These are phyloP conservation scores for Dovyalis caffra DNA, from an alignment of 345 rosid genomes.

Conservation along the genomic window DNA sequence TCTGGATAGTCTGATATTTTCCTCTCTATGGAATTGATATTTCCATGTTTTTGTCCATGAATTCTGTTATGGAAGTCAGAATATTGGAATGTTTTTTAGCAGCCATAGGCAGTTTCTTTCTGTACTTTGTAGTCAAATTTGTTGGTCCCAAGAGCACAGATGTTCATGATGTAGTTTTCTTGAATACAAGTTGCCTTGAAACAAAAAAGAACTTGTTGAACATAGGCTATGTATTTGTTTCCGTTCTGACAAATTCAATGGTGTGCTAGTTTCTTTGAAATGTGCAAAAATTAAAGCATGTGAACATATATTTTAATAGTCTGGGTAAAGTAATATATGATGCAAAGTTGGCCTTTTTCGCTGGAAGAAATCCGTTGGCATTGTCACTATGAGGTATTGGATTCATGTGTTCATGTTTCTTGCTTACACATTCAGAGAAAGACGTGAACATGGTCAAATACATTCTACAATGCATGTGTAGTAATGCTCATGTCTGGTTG, in stretches of 20 bases:
- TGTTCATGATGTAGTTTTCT: not conserved
- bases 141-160: not conserved
- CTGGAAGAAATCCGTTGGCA: not conserved
- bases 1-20: not conserved
- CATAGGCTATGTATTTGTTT: not conserved
- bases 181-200: not conserved
- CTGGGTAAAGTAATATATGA: not conserved
- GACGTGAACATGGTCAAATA: not conserved
- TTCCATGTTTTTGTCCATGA: not conserved
- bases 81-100: not conserved
- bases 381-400: not conserved
- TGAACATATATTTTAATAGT: not conserved
- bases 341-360: not conserved
- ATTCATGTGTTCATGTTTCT: not conserved
- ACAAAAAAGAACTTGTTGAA: not conserved
- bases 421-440: not conserved
- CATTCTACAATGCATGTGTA: not conserved
- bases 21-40: not conserved
- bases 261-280: not conserved
- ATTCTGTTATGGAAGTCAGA: not conserved
- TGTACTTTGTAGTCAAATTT: not conserved
- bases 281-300: conserved; percentile 1
- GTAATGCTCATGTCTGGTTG: not conserved
- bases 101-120: not conserved
- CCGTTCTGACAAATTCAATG: not conserved